Conservation (phyloP, 2,329 filamentous ascomycete genomes). For the Penicillium sp. region DNA sequence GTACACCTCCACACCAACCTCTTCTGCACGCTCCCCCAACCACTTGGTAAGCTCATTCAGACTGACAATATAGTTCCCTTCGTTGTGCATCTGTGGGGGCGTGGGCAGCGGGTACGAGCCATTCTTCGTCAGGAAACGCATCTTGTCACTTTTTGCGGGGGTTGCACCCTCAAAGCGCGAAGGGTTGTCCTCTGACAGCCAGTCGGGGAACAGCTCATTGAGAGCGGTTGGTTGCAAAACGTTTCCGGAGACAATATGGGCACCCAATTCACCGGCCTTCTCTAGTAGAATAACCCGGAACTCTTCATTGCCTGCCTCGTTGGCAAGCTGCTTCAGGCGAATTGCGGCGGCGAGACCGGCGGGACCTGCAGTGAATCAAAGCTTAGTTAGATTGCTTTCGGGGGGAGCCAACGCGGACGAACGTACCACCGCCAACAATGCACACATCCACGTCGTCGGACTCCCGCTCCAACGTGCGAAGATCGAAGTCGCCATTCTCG, state of each 20-base stretch:
- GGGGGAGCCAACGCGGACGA: neutral
- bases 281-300: conserved; percentile 91
- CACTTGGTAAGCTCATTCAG: conserved; percentile 94
- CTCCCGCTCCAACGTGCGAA: conserved; percentile 72
- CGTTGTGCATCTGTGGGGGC: conserved; percentile 96
- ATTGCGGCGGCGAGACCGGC: conserved; percentile 92
- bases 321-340: conserved; percentile 90
- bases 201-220: conserved; percentile 88
- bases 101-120: conserved; percentile 75
- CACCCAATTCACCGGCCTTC: conserved; percentile 91
- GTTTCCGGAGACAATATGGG: conserved; percentile 92
- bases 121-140: conserved; percentile 89
- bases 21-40: conserved; percentile 94
- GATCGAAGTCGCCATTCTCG: conserved; percentile 61
- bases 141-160: conserved; percentile 76
- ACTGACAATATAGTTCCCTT: conserved; percentile 96
- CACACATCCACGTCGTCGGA: conserved; percentile 93
- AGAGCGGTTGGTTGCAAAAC: conserved; percentile 88
- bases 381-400: conserved; percentile 2
- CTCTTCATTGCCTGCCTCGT: conserved; percentile 90
- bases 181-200: conserved; percentile 84
- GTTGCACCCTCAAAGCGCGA: conserved; percentile 85
- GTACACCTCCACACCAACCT: conserved; percentile 92
- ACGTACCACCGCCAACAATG: conserved; percentile 80
- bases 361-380: conserved; percentile 55